Evolutionary conservation across 441 rosid genomes (phyloP).

Genomic region (California macrophylla): DNA sequence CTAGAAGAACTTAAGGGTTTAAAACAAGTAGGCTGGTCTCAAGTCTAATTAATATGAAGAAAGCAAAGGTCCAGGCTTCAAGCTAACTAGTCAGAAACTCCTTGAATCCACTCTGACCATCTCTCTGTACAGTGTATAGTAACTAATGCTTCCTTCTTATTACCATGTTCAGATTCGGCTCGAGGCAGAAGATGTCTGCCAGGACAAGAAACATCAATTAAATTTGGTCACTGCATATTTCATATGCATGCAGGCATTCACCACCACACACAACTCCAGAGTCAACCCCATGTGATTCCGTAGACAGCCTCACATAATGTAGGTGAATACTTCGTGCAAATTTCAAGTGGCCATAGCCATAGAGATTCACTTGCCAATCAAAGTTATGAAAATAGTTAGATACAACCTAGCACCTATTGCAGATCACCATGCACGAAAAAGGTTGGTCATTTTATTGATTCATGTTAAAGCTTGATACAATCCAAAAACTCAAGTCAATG

Average conservation of each 20-base stretch:
- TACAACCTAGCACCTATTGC: no score
- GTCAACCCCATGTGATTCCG: no score
- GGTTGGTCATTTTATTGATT: no score
- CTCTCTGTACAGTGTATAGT: neutral
- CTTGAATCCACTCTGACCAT: neutral
- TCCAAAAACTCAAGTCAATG: no score
- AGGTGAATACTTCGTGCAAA: neutral
- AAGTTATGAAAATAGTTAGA: no score
- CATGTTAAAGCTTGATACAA: no score
- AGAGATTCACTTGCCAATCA: no score
- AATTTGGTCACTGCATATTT: neutral
- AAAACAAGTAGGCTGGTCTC: neutral
- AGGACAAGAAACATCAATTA: neutral
- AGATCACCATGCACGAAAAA: no score
- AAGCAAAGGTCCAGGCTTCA: neutral
- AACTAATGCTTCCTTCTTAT: neutral
- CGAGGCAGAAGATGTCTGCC: neutral
- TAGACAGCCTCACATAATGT: neutral
- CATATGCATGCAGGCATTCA: neutral
- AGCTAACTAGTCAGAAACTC: slow-evolving; percentile 1
- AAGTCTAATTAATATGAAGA: neutral
- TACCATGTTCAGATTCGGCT: neutral
- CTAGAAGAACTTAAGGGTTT: neutral
- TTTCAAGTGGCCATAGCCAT: no score
- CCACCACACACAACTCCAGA: neutral